Conservation (phyloP, 2,329 filamentous ascomycete species). For the Pyrenophora tritici-repentis region DNA sequence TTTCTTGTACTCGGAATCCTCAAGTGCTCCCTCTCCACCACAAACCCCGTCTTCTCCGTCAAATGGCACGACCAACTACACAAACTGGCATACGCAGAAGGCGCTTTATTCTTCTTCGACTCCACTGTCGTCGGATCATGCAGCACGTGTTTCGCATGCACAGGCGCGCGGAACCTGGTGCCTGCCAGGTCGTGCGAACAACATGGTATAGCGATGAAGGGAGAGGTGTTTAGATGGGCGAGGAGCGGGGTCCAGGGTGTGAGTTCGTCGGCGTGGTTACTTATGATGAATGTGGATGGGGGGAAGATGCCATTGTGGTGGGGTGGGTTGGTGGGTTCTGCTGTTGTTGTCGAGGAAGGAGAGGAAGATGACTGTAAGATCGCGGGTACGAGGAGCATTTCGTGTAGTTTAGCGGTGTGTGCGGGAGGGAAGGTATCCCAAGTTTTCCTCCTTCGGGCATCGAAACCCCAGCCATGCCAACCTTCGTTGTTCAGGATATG, state of each 20-base stretch:
- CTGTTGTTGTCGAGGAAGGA: slow-evolving; percentile 30
- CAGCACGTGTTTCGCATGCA: slow-evolving; percentile 22
- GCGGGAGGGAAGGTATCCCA: slow-evolving; percentile 72
- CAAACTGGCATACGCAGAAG: slow-evolving; percentile 81
- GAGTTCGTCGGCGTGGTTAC: slow-evolving; percentile 95
- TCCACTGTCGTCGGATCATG: slow-evolving; percentile 21
- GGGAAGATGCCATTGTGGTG: slow-evolving; percentile 69
- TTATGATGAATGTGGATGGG: slow-evolving; percentile 83
- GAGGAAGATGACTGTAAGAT: slow-evolving; percentile 34
- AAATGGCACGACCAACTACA: slow-evolving; percentile 77
- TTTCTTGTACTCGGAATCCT: slow-evolving; percentile 93
- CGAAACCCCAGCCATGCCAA: slow-evolving; percentile 86
- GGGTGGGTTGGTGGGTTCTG: slow-evolving; percentile 4
- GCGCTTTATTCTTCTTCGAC: slow-evolving; percentile 44
- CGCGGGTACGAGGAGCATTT: slow-evolving; percentile 65
- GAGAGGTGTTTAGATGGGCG: slow-evolving; percentile 72
- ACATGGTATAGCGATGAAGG: slow-evolving; percentile 93
- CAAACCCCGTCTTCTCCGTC: slow-evolving; percentile 73
- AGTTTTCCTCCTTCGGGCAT: slow-evolving; percentile 82
- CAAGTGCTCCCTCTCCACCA: slow-evolving; percentile 80
- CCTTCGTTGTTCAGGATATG: slow-evolving; percentile 81
- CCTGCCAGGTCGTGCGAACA: slow-evolving; percentile 89
- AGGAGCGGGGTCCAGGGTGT: slow-evolving; percentile 95
- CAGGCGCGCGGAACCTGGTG: slow-evolving; percentile 67
- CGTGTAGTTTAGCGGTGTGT: slow-evolving; percentile 58